Evolutionary conservation across 257 asterid genomes (phyloP).

Genomic region (Nicotiana knightiana): DNA sequence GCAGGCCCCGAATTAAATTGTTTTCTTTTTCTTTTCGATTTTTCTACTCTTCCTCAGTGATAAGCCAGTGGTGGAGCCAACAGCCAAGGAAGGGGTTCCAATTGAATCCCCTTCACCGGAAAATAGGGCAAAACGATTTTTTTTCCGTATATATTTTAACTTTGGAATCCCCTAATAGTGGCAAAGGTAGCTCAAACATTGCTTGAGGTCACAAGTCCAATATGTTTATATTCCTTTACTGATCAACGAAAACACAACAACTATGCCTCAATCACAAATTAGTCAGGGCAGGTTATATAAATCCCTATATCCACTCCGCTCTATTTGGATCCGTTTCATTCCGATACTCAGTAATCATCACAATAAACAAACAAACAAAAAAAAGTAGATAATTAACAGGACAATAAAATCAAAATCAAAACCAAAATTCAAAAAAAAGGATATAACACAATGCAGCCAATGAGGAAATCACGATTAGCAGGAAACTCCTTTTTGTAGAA

Average conservation of each 20-base stretch:
- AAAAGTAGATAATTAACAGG: neutral
- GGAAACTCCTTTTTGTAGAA: slow-evolving; percentile 92
- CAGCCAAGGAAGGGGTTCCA: too few relatives aligned
- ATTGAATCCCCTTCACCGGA: too few relatives aligned
- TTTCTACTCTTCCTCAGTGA: neutral
- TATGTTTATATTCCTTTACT: neutral
- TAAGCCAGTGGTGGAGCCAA: neutral
- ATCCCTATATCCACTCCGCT: neutral
- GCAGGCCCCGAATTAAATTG: neutral
- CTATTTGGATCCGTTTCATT: neutral
- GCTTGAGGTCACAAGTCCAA: too few relatives aligned
- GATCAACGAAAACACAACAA: neutral
- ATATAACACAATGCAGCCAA: slow-evolving; percentile 84
- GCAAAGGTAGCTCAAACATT: too few relatives aligned
- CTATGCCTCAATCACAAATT: neutral
- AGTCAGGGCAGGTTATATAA: neutral
- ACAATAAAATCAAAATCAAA: neutral
- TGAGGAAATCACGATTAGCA: slow-evolving; percentile 69
- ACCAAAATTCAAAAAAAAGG: slow-evolving; percentile 50
- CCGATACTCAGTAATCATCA: neutral
- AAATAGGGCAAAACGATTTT: too few relatives aligned
- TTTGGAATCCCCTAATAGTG: too few relatives aligned
- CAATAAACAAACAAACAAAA: neutral
- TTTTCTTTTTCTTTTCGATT: neutral
- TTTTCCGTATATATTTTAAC: too few relatives aligned